Base-by-base conservation (phyloP, 2,329 filamentous ascomycete genomes). In the Pseudocercospora macadamiae region DNA sequence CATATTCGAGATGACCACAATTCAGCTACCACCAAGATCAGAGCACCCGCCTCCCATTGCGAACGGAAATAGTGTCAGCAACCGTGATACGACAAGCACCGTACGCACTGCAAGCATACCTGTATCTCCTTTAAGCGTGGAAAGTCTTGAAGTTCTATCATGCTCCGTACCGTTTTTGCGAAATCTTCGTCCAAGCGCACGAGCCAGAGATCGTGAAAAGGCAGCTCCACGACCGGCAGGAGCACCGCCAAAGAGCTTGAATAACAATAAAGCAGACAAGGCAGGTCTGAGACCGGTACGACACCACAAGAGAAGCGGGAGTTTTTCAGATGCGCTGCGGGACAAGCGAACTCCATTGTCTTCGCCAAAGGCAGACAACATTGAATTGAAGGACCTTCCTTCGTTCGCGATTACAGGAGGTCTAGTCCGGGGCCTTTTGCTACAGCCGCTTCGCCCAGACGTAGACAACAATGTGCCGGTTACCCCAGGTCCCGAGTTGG, bases 401-500 rank as follows among this genome's bases (percentile, higher is more conserved):
- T 81, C 86, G 8, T 79, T 87, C 19, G 86, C 89, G 10, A 88
- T 91, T 68, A 87, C 89, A 3, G 91, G 93, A 8, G 93, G 89
- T 64, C 83, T 99, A 34, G 93, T 97, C 18, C 86, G 93, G 51
- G 95, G 95, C 12, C 90, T 92, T 59, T 72, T 96, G 4, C 84
- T 96, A 61, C 90, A 92, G 14, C 95, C 93, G 1, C 86, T 85
- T 0, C 89, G 95, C 61, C 86, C 93, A 0, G 91, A 90, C 71
- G 89, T 97, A 37, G 86, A 93, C 42, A 78, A 66, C 8, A 60
- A 66, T 30, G 62, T 69, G 21, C 71, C 69, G 44, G 78, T 84
- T 51, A 87, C 83, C 0, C 85, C 83, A 0, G 65, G 61, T 9
- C 58, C 61, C 37, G 62, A 64, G 23, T 16, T 64, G 12, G 57